These are phyloP conservation scores for Maudiozyma bulderi DNA, from an alignment of 805 yeast genomes.

Conservation along the genomic window DNA sequence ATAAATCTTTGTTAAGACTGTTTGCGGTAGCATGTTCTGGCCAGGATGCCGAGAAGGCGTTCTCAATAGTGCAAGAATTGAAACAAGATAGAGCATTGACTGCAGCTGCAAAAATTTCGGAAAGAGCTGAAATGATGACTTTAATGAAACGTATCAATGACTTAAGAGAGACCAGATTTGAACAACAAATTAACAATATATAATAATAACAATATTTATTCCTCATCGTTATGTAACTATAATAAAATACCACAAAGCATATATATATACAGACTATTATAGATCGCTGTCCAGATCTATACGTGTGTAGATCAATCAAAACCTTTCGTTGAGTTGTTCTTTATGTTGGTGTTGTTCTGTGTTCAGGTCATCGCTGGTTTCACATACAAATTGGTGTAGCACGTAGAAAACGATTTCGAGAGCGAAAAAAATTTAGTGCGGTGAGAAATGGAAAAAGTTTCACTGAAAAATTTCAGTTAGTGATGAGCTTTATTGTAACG, in stretches of 20 bases:
- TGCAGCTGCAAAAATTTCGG: slow-evolving; percentile 81
- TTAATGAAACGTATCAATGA: slow-evolving; percentile 48
- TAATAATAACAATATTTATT: not conserved
- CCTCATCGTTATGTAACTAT: not conserved
- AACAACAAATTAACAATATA: slow-evolving; percentile 16
- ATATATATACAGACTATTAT: not conserved
- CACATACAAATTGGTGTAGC: not conserved
- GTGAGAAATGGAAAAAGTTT: slow-evolving; percentile 2
- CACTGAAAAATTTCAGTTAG: slow-evolving; percentile 11
- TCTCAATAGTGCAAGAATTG: slow-evolving; percentile 57
- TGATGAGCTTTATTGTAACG: slow-evolving; percentile 13
- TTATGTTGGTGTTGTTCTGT: no score
- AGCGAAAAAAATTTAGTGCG: slow-evolving; percentile 5
- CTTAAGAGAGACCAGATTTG: slow-evolving; percentile 37
- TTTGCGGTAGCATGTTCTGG: slow-evolving; percentile 68
- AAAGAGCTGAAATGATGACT: slow-evolving; percentile 48
- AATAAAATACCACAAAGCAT: not conserved
- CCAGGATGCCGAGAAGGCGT: slow-evolving; percentile 53
- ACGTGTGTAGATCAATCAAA: no score
- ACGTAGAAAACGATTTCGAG: slow-evolving; percentile 8
- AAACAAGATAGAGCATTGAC: slow-evolving; percentile 68
- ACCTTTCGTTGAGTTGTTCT: no score
- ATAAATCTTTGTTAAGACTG: slow-evolving; percentile 66
- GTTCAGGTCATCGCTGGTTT: no score
- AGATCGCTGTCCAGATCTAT: no score